phyloP scores from a whole-genome alignment of 2,329 filamentous ascomycete genomes.

The Aspergillus ochraceus region DNA sequence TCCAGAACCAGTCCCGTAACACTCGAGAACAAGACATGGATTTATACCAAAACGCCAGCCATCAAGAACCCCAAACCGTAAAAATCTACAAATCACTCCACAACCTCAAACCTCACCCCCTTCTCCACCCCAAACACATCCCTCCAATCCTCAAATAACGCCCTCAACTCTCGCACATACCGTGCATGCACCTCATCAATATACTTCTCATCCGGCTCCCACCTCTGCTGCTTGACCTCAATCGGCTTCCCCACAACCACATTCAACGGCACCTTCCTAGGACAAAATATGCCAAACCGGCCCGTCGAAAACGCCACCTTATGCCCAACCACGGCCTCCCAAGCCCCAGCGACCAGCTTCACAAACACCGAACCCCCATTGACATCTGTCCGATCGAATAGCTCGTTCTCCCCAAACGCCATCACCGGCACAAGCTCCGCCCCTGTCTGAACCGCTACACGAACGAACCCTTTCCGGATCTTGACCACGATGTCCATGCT shows the following conservation, averaged over 20 bases:
- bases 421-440: constrained; percentile 83
- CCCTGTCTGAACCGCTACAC: constrained; percentile 77
- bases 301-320: constrained; percentile 81
- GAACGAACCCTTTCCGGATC: constrained; percentile 82
- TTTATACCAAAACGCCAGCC: no score
- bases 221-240: constrained; percentile 54
- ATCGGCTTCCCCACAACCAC: constrained; percentile 79
- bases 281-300: constrained; percentile 75
- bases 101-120: constrained; percentile 28
- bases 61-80: no score
- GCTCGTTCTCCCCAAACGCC: constrained; percentile 81
- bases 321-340: constrained; percentile 69
- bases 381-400: constrained; percentile 78
- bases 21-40: no score
- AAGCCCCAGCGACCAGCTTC: constrained; percentile 59
- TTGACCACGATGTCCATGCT: constrained; percentile 70
- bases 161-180: constrained; percentile 60
- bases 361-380: constrained; percentile 61
- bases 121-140: constrained; percentile 26
- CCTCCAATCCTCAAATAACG: constrained; percentile 32
- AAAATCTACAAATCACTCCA: constrained; percentile 12
- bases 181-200: constrained; percentile 71
- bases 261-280: constrained; percentile 77
- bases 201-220: constrained; percentile 64
- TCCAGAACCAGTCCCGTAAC: no score